phyloP scores from a whole-genome alignment of 768 basidiomycete genomes.

The Leccinum fibrillosum region DNA sequence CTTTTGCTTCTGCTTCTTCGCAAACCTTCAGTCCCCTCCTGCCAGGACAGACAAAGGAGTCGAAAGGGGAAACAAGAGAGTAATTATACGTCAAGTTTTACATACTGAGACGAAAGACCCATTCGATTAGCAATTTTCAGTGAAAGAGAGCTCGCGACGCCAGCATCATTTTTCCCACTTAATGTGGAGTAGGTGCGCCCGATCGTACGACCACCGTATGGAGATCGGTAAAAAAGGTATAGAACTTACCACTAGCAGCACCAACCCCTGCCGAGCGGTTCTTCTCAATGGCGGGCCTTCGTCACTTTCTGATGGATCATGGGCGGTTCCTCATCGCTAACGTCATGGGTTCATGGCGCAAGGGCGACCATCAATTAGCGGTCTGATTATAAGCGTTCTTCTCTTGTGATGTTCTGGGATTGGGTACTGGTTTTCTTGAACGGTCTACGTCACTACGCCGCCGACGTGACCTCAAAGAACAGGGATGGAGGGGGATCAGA shows the following conservation, averaged over 20 bases:
- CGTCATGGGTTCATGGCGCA: neutral
- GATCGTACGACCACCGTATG: neutral
- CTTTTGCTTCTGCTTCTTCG: slow-evolving; percentile 8
- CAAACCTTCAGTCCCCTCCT: neutral
- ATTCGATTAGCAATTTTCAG: slow-evolving; percentile 61
- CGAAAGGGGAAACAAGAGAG: neutral
- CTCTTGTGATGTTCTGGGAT: neutral
- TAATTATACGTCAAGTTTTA: slow-evolving; percentile 14
- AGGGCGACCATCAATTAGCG: slow-evolving; percentile 2
- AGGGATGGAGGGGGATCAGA: neutral
- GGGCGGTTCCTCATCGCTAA: slow-evolving; percentile 2
- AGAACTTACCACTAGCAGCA: neutral
- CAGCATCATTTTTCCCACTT: slow-evolving; percentile 48
- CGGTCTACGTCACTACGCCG: neutral
- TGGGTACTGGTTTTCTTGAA: neutral
- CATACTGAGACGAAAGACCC: slow-evolving; percentile 66
- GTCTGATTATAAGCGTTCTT: neutral
- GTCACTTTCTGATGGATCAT: slow-evolving; percentile 13
- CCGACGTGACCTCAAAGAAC: neutral
- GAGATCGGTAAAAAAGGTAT: neutral
- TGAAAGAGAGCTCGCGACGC: slow-evolving; percentile 51
- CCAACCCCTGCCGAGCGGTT: neutral
- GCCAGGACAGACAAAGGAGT: neutral
- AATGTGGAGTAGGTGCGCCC: slow-evolving; percentile 78
- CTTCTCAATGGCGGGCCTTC: slow-evolving; percentile 14